These are phyloP conservation scores for Abelmoschus esculentus DNA, from an alignment of 345 rosid genomes.

Conservation along the genomic window DNA sequence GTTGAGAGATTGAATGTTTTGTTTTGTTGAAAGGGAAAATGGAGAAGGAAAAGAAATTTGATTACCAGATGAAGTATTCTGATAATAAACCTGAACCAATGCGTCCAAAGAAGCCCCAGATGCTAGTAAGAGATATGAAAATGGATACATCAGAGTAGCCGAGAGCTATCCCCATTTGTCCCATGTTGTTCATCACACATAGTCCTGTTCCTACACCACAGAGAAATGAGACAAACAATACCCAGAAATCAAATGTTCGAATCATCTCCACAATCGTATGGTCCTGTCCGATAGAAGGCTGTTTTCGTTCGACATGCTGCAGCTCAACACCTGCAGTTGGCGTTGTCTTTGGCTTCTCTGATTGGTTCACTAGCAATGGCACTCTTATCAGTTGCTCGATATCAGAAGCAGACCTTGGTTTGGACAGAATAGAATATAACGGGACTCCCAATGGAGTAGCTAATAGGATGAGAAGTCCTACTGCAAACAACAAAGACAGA, in stretches of 20 bases:
- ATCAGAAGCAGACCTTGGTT: conserved; percentile 14
- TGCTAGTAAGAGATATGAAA: conserved; percentile 51
- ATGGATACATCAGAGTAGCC: conserved; percentile 43
- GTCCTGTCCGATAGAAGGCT: conserved; percentile 44
- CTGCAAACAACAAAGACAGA: conserved; percentile 36
- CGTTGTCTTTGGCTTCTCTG: conserved; percentile 2
- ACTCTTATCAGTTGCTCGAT: conserved; percentile 28
- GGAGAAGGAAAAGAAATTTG: background rate
- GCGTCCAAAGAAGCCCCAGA: conserved; percentile 62
- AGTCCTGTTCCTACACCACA: conserved; percentile 56
- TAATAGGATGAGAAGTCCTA: conserved; percentile 34
- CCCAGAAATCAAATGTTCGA: conserved; percentile 47
- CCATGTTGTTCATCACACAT: conserved; percentile 55
- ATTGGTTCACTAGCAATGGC: conserved; percentile 28
- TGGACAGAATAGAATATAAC: conserved; percentile 22
- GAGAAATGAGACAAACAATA: conserved; percentile 45
- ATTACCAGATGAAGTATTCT: conserved; percentile 38
- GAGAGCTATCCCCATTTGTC: conserved; percentile 54
- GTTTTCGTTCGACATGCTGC: conserved; percentile 18
- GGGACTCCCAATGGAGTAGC: conserved; percentile 43
- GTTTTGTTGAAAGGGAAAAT: background rate
- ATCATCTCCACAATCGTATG: conserved; percentile 34
- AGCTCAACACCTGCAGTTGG: background rate
- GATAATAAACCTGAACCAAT: conserved; percentile 40
- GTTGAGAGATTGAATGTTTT: background rate